Percentiles rank a stretch among this genome's conserved stretches.
Evolutionary conservation across 257 asterid genomes (phyloP).

Genomic region (Capsicum chinense): DNA sequence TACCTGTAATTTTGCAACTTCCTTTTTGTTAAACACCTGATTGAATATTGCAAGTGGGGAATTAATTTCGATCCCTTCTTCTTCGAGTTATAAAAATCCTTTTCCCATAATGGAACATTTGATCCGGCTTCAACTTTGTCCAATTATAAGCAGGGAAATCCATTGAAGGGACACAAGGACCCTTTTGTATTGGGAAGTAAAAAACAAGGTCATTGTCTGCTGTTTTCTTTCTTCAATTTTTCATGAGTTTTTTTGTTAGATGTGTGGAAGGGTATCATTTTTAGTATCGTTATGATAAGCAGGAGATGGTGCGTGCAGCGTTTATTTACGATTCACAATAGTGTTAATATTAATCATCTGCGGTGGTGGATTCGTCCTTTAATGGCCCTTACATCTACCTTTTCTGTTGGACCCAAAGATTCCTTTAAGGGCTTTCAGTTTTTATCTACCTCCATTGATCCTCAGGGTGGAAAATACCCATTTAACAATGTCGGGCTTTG

Average conservation of each 20-base stretch:
- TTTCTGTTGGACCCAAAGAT: slow-evolving; percentile 29
- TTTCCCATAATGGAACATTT: background rate
- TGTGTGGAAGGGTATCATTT: slow-evolving; percentile 5
- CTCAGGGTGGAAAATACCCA: slow-evolving; percentile 15
- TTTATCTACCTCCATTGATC: background rate
- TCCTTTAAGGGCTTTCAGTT: background rate
- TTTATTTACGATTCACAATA: slow-evolving; percentile 24
- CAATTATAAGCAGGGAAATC: background rate
- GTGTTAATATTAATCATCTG: background rate
- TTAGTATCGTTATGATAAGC: slow-evolving; percentile 58
- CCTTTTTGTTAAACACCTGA: background rate
- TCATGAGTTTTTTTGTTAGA: background rate
- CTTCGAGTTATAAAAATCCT: background rate
- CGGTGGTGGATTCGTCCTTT: slow-evolving; percentile 33
- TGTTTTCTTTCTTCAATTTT: background rate
- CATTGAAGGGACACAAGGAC: too few relatives aligned
- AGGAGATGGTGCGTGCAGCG: slow-evolving; percentile 38
- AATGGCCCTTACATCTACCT: slow-evolving; percentile 58
- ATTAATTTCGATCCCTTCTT: background rate
- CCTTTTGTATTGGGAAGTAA: background rate
- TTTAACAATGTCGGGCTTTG: slow-evolving; percentile 36
- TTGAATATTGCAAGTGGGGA: background rate
- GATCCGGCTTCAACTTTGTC: background rate
- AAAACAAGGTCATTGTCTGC: background rate
- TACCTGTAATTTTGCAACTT: slow-evolving; percentile 3